Percentiles rank a stretch among this genome's conserved stretches.
These are phyloP conservation scores for Podospora fimiseda DNA, from an alignment of 495 filamentous ascomycete genomes.

Conservation along the genomic window DNA sequence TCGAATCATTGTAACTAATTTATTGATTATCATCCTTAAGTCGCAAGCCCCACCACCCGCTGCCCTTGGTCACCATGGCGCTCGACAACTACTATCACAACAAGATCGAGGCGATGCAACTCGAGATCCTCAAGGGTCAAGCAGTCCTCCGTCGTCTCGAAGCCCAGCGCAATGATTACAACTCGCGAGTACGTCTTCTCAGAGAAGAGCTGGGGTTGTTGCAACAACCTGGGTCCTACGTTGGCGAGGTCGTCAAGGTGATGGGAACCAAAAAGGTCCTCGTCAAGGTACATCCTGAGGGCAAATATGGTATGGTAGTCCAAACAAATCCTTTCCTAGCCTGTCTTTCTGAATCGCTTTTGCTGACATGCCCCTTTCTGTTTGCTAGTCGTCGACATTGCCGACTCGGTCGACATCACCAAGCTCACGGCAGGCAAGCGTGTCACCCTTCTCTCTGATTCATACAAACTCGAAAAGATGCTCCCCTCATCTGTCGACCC, in stretches of 20 bases:
- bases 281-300: conserved; percentile 98
- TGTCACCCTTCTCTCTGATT: conserved; percentile 90
- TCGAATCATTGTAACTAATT: background rate
- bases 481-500: conserved; percentile 96
- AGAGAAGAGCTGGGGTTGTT: conserved; percentile 93
- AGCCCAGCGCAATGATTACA: conserved; percentile 98
- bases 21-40: background rate
- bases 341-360: background rate
- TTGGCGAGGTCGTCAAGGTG: conserved; percentile 98
- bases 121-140: conserved; percentile 98
- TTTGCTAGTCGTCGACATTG: conserved; percentile 81
- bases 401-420: conserved; percentile 85
- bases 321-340: background rate
- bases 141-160: conserved; percentile 90
- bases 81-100: conserved; percentile 99
- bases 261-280: conserved; percentile 99
- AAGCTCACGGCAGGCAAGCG: conserved; percentile 98
- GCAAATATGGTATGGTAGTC: conserved; percentile 84
- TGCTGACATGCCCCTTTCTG: conserved; percentile 9
- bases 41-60: conserved; percentile 1
- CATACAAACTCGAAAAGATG: conserved; percentile 97
- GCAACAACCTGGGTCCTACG: conserved; percentile 96
- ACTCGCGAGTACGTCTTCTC: conserved; percentile 90
- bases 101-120: conserved; percentile 99
- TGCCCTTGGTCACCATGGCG: too few relatives aligned